Conservation (phyloP, 2,329 filamentous ascomycete species). For the Achaetomium macrosporum region DNA sequence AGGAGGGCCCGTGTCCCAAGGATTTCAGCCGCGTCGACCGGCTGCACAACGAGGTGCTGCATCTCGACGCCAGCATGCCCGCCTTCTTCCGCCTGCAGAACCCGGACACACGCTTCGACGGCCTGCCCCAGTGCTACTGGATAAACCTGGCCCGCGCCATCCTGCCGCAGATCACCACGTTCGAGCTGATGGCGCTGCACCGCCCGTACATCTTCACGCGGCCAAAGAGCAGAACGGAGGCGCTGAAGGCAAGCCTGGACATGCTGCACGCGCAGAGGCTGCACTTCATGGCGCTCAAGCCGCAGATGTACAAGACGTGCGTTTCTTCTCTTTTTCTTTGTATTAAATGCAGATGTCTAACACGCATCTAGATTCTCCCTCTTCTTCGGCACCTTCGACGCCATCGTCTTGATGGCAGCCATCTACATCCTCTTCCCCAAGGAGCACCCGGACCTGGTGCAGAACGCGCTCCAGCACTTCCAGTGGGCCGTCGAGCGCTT, state of each 20-base stretch:
- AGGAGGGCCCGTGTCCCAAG: conserved; percentile 49
- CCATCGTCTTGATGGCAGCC: conserved; percentile 54
- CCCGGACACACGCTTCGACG: conserved; percentile 53
- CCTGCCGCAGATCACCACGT: conserved; percentile 44
- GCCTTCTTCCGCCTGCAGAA: conserved; percentile 49
- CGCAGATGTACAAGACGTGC: conserved; percentile 46
- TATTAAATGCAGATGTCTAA: neutral
- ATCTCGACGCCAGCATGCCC: conserved; percentile 45
- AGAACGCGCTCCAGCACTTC: conserved; percentile 49
- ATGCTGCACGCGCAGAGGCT: conserved; percentile 50
- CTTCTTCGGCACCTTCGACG: conserved; percentile 60
- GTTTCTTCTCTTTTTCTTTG: conserved; percentile 2
- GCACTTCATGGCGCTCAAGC: conserved; percentile 43
- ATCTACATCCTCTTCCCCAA: conserved; percentile 56
- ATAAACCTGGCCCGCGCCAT: conserved; percentile 41
- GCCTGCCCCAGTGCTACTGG: conserved; percentile 48
- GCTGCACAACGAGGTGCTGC: conserved; percentile 46
- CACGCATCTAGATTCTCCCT: conserved; percentile 40
- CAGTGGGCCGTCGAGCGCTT: conserved; percentile 56
- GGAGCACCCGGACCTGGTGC: conserved; percentile 45
- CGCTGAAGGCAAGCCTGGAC: conserved; percentile 48
- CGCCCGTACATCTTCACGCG: conserved; percentile 58
- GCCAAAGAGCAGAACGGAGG: conserved; percentile 46
- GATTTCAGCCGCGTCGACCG: conserved; percentile 49
- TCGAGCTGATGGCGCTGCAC: conserved; percentile 55